Evolutionary conservation across 2,329 filamentous ascomycete genomes (phyloP).

Genomic region (Pezicula neosporulosa): DNA sequence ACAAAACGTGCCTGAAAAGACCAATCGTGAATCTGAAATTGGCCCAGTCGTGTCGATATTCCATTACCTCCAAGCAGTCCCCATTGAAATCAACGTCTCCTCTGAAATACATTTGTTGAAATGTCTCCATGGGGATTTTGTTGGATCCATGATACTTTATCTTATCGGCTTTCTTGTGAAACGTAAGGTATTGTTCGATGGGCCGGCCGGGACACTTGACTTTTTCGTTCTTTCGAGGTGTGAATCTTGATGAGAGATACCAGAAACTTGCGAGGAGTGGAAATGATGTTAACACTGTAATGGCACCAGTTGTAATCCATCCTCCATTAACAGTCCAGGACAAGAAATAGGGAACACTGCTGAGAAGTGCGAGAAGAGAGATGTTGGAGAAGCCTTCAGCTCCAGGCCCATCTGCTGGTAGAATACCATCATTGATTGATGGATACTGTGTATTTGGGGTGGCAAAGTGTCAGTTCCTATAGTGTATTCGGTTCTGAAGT

Average conservation of each 20-base stretch:
- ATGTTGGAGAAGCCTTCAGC: slow-evolving; percentile 25
- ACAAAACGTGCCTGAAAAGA: slow-evolving; percentile 28
- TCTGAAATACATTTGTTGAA: slow-evolving; percentile 28
- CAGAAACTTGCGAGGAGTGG: slow-evolving; percentile 22
- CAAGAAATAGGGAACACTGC: slow-evolving; percentile 19
- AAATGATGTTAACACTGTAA: slow-evolving; percentile 14
- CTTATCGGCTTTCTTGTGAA: slow-evolving; percentile 22
- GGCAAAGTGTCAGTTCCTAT: neutral
- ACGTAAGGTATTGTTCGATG: slow-evolving; percentile 25
- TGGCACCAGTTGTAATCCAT: slow-evolving; percentile 11
- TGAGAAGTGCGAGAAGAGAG: slow-evolving; percentile 14
- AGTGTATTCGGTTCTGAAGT: slow-evolving; percentile 8
- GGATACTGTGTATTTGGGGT: slow-evolving; percentile 13
- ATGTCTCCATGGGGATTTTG: slow-evolving; percentile 26
- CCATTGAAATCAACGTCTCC: slow-evolving; percentile 31
- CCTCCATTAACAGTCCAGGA: slow-evolving; percentile 15
- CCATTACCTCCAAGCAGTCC: slow-evolving; percentile 28
- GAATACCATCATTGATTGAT: slow-evolving; percentile 23
- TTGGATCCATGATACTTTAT: slow-evolving; percentile 22
- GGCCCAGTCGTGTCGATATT: slow-evolving; percentile 32
- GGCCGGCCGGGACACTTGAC: slow-evolving; percentile 22
- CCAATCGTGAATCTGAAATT: slow-evolving; percentile 27
- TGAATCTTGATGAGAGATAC: slow-evolving; percentile 17
- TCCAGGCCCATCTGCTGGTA: slow-evolving; percentile 18
- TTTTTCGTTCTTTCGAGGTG: slow-evolving; percentile 24